A percentile compares a stretch with the other conserved stretches of the same genome.
phyloP scores from a whole-genome alignment of 176 grass and related monocot genomes.

The Lolium perenne region DNA sequence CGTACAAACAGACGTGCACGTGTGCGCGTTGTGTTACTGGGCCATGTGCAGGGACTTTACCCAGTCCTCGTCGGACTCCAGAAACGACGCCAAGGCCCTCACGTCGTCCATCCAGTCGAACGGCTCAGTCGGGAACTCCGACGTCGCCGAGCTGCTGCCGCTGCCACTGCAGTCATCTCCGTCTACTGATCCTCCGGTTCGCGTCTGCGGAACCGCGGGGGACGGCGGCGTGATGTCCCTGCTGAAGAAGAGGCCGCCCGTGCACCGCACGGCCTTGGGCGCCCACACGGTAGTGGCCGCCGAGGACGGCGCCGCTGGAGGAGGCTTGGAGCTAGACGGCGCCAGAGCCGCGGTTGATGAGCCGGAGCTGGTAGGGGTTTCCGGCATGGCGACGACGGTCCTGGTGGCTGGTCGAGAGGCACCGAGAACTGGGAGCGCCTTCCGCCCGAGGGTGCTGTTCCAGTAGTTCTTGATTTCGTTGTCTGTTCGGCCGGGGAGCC shows the following conservation, averaged over 20 bases:
- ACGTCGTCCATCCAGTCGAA: constrained; percentile 72
- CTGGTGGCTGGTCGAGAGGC: neutral
- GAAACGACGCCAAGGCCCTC: constrained; percentile 61
- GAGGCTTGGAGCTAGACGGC: constrained; percentile 17
- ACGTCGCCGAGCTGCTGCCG: constrained; percentile 33
- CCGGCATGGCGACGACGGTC: constrained; percentile 1
- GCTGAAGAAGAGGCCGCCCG: constrained; percentile 39
- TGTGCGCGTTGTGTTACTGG: neutral
- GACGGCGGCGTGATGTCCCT: constrained; percentile 1
- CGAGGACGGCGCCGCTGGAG: neutral
- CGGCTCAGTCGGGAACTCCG: constrained; percentile 39
- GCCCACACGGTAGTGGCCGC: constrained; percentile 28
- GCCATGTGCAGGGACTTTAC: constrained; percentile 31
- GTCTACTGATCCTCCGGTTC: neutral
- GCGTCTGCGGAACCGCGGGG: neutral
- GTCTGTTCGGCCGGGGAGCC: constrained; percentile 95
- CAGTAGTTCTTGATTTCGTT: constrained; percentile 99
- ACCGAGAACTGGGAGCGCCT: constrained; percentile 6
- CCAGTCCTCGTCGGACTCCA: constrained; percentile 72
- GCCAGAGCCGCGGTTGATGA: neutral
- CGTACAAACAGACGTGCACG: too few relatives aligned
- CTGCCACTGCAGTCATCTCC: constrained; percentile 45
- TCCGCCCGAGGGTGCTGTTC: constrained; percentile 85
- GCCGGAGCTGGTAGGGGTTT: neutral
- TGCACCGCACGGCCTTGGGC: constrained; percentile 60